A percentile compares a stretch with the other conserved stretches of the same genome.
Conservation (phyloP, 306 rosid species). For the Prunus persica region Prunus_persica_NCBIv2 NC_034010.1:23870501-23871000, state of each 20-base stretch:
- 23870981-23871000: too few species aligned
- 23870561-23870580: conserved; percentile 11
- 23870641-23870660: not conserved
- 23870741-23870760: not conserved
- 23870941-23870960: not conserved
- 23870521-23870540: conserved; percentile 10
- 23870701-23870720: not conserved
- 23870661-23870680: not conserved
- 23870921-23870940: not conserved
- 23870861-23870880: conserved; percentile 48
- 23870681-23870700: not conserved
- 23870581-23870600: not conserved
- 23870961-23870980: not conserved
- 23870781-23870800: conserved; percentile 50
- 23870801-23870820: conserved; percentile 40
- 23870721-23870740: not conserved
- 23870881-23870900: conserved; percentile 67
- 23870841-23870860: conserved; percentile 37
- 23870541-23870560: conserved; percentile 15
- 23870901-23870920: conserved; percentile 34
- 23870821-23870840: not conserved
- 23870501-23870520: conserved; percentile 54
- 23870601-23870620: not conserved
- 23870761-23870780: conserved; percentile 41
- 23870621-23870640: not conserved